phyloP scores from a whole-genome alignment of 2,329 filamentous ascomycete species.

The Colletotrichum orchidophilum region DNA sequence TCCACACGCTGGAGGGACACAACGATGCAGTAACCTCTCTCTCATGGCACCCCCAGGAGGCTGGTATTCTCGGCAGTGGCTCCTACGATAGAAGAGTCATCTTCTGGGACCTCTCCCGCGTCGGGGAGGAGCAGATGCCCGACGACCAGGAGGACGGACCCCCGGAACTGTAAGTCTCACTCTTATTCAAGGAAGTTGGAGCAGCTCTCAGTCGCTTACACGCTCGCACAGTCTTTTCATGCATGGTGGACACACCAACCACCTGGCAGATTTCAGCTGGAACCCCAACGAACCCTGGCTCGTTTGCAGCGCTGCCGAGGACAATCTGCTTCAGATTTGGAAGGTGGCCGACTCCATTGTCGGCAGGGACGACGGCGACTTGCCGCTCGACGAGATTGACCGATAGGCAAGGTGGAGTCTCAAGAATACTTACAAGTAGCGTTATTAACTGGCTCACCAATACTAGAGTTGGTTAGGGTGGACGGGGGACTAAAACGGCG shows the following conservation, averaged over 20 bases:
- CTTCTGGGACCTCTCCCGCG: constrained; percentile 94
- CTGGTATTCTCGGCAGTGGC: constrained; percentile 86
- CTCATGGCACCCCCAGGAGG: constrained; percentile 93
- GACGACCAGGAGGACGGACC: constrained; percentile 96
- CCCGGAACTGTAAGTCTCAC: constrained; percentile 77
- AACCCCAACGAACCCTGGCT: constrained; percentile 98
- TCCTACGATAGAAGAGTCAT: constrained; percentile 94
- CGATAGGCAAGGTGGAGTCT: constrained; percentile 50
- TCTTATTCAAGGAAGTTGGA: not conserved
- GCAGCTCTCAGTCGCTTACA: constrained; percentile 36
- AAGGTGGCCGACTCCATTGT: constrained; percentile 86
- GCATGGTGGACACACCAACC: constrained; percentile 98
- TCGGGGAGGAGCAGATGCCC: constrained; percentile 92
- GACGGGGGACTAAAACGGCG: constrained; percentile 8
- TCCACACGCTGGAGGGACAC: constrained; percentile 91
- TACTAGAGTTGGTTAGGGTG: not conserved
- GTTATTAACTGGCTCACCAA: constrained; percentile 1
- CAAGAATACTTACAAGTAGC: constrained; percentile 15
- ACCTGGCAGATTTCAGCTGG: constrained; percentile 97
- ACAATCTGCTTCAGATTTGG: constrained; percentile 97
- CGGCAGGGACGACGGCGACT: constrained; percentile 77
- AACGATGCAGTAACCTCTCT: constrained; percentile 90
- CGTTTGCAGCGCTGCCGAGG: constrained; percentile 93
- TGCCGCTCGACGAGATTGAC: constrained; percentile 81
- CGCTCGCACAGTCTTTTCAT: constrained; percentile 78